Percentiles rank a stretch among this genome's conserved stretches.
phyloP scores from a whole-genome alignment of 495 filamentous ascomycete species.

The Cetradonia linearis region DNA sequence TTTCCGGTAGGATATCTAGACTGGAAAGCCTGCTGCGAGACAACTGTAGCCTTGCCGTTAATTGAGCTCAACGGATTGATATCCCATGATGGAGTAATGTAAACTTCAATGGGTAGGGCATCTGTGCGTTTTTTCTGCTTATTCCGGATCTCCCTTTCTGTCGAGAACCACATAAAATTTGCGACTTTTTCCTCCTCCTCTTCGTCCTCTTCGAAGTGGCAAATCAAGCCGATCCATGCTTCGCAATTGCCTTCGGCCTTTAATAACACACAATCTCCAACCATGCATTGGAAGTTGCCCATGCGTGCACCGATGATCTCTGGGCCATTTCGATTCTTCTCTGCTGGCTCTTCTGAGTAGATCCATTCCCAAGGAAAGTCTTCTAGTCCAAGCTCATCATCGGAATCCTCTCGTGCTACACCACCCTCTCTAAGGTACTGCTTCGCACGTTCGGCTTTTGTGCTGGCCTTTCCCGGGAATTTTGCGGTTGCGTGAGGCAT shows the following conservation, averaged over 20 bases:
- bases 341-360: constrained; percentile 40
- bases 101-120: constrained; percentile 80
- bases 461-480: background rate
- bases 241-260: constrained; percentile 75
- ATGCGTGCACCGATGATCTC: constrained; percentile 70
- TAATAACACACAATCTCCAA: constrained; percentile 77
- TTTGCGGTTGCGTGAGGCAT: constrained; percentile 28
- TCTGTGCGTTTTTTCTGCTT: constrained; percentile 76
- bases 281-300: constrained; percentile 68
- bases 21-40: constrained; percentile 59
- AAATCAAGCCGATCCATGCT: constrained; percentile 83
- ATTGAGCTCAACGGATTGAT: constrained; percentile 78
- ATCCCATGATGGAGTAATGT: constrained; percentile 78
- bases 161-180: constrained; percentile 87
- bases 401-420: constrained; percentile 73
- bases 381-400: constrained; percentile 79
- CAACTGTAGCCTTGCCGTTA: constrained; percentile 72
- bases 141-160: constrained; percentile 75
- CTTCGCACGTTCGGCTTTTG: constrained; percentile 40
- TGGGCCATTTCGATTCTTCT: constrained; percentile 19
- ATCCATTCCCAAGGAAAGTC: constrained; percentile 93
- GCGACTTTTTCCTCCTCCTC: constrained; percentile 52
- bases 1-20: constrained; percentile 64
- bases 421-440: constrained; percentile 54
- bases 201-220: constrained; percentile 62